Base-by-base conservation (phyloP, 768 basidiomycete genomes). In the Leccinum boreale region DNA sequence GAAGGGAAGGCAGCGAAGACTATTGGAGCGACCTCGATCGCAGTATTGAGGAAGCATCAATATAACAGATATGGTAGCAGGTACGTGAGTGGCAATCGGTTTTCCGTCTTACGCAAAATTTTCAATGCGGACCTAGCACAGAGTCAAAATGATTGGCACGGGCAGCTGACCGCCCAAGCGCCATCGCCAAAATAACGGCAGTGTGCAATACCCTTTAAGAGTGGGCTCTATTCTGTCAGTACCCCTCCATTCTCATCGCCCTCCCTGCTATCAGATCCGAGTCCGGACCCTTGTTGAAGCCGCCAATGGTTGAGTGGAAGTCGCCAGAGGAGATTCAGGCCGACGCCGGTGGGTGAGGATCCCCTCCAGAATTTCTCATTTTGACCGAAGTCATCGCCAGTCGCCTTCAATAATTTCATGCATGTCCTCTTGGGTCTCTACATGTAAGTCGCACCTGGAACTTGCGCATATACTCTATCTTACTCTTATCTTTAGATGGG, bases 391-490 rank as follows among this genome's bases (percentile, higher is more conserved):
- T 53, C 26, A 10, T 48, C 21, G 3, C 15, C 47, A 71, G 70
- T 24, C 33, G 70, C 71, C 47, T 76, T 77, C 67, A 75, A 73
- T 63, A 83, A 80, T 57, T 79, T 87, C 56, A 83, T 85, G 76
- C 85, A 87, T 58, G 75, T 72, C 47, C 69, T 86, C 55, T 73
- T 86, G 11, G 85, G 85, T 6, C 65, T 87, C 21, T 87, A 86
- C 63, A 76, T 84, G 85, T 80, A 61, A 58, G 81, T 74, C 44
- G 35, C 45, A n/a, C 21, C n/a, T 42, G 24, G 35, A 19, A 24
- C 46, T 36, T 3, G 35, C 21, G 47, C 61, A 51, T 54, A 59
- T 59, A 66, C 48, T 56, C 26, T 23, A 45, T 28, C 50, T 57
- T n/a, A 45, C 45, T 49, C 53, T 39, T 29, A 21, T 44, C 33